A percentile compares a stretch with the other conserved stretches of the same genome.
Evolutionary conservation across 306 rosid genomes (phyloP).

Genomic region (Cicer cuneatum): DNA sequence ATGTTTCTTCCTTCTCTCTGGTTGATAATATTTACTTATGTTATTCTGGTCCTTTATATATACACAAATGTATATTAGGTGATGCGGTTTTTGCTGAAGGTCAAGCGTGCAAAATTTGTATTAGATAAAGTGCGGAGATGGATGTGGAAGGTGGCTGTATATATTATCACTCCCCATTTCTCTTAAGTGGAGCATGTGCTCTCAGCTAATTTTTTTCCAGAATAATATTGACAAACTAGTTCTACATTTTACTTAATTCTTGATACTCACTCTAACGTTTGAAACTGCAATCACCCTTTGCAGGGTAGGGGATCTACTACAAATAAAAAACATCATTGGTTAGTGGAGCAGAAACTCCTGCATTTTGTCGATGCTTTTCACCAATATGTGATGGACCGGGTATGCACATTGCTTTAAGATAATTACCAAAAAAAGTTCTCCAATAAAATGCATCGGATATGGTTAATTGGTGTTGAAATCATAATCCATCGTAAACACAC

Average conservation of each 20-base stretch:
- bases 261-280: constrained; percentile 20
- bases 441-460: constrained; percentile 2
- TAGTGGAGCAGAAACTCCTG: constrained; percentile 97
- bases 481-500: constrained; percentile 28
- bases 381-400: constrained; percentile 98
- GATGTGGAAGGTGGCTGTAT: constrained; percentile 89
- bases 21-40: constrained; percentile 36
- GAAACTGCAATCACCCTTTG: constrained; percentile 46
- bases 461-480: constrained; percentile 36
- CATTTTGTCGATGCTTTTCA: constrained; percentile 99
- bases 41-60: constrained; percentile 24
- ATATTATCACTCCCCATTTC: constrained; percentile 33
- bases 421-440: constrained; percentile 30
- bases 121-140: constrained; percentile 96
- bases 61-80: constrained; percentile 54
- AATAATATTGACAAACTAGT: constrained; percentile 21
- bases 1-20: constrained; percentile 25
- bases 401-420: constrained; percentile 45
- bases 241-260: constrained; percentile 30
- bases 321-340: constrained; percentile 80
- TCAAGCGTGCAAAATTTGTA: constrained; percentile 91
- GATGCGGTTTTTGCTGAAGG: constrained; percentile 91
- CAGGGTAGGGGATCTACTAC: constrained; percentile 76
- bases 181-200: constrained; percentile 28
- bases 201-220: constrained; percentile 33